These are phyloP conservation scores for Pythium pyrilobum DNA, from an alignment of 352 stramenopile species.

Conservation along the genomic window DNA sequence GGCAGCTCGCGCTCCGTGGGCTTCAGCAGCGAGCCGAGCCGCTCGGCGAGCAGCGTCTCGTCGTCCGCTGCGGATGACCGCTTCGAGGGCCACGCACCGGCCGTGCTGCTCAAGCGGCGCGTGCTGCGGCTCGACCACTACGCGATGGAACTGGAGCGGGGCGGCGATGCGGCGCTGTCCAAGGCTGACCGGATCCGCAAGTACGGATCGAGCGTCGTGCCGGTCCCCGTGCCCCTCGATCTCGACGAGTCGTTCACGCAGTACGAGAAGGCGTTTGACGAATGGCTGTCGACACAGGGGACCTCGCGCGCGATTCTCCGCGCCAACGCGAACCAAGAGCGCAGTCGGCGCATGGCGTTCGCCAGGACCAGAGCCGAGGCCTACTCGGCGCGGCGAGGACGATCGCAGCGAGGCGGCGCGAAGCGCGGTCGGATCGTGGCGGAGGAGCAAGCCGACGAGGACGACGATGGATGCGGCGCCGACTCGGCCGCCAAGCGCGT, in stretches of 20 bases:
- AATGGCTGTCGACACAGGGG: not conserved
- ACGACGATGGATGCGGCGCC: too few relatives aligned
- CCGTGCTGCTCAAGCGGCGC: not conserved
- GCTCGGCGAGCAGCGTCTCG: not conserved
- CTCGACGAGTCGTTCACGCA: too few relatives aligned
- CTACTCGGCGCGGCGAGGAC: not conserved
- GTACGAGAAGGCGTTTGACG: too few relatives aligned
- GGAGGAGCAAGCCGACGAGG: too few relatives aligned
- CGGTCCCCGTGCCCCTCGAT: constrained; percentile 1
- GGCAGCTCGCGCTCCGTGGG: not conserved
- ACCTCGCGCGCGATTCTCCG: not conserved
- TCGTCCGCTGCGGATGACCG: not conserved
- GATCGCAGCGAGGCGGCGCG: too few relatives aligned
- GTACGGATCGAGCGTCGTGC: constrained; percentile 1
- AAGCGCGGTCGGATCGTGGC: too few relatives aligned
- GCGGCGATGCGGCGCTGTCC: constrained; percentile 1
- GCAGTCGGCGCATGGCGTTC: not conserved
- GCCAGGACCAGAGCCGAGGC: not conserved
- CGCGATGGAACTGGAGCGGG: not conserved
- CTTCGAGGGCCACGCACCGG: not conserved
- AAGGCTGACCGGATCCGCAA: not conserved
- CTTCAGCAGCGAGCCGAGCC: not conserved
- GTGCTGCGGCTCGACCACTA: not conserved
- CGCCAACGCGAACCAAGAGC: not conserved
- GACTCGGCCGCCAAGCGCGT: too few relatives aligned